These are phyloP conservation scores for Ceratocystis diversiconidia DNA, from an alignment of 2,329 filamentous ascomycete species.

Conservation along the genomic window DNA sequence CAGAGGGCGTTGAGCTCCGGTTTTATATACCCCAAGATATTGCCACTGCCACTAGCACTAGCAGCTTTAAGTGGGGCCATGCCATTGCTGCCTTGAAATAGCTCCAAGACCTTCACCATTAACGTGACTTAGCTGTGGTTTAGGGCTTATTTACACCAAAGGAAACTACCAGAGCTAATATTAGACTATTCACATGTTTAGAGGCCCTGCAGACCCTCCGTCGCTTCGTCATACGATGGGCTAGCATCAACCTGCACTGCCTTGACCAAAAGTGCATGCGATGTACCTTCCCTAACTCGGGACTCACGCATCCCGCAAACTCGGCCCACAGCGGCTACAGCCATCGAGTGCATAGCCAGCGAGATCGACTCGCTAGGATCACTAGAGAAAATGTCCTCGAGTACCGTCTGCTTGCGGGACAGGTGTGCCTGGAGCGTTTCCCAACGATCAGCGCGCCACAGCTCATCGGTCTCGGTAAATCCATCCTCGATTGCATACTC, in stretches of 20 bases:
- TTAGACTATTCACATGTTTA: background rate
- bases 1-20: no score
- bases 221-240: conserved; percentile 12
- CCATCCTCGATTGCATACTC: conserved; percentile 37
- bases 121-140: no score
- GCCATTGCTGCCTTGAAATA: no score
- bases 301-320: conserved; percentile 33
- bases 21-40: no score
- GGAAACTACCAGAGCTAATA: no score
- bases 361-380: conserved; percentile 29
- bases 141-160: no score
- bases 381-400: conserved; percentile 35
- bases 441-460: conserved; percentile 34
- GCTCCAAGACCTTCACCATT: no score
- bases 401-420: conserved; percentile 28
- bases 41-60: no score
- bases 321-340: conserved; percentile 30
- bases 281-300: conserved; percentile 35
- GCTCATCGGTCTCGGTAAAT: conserved; percentile 40
- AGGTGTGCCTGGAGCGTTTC: conserved; percentile 38
- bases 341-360: conserved; percentile 36
- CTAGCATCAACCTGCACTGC: conserved; percentile 21
- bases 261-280: conserved; percentile 43
- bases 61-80: no score
- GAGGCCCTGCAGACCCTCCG: background rate